A percentile compares a stretch with the other conserved stretches of the same genome.
Conservation (phyloP, 306 rosid species). For the Trichosanthes truncata region DNA sequence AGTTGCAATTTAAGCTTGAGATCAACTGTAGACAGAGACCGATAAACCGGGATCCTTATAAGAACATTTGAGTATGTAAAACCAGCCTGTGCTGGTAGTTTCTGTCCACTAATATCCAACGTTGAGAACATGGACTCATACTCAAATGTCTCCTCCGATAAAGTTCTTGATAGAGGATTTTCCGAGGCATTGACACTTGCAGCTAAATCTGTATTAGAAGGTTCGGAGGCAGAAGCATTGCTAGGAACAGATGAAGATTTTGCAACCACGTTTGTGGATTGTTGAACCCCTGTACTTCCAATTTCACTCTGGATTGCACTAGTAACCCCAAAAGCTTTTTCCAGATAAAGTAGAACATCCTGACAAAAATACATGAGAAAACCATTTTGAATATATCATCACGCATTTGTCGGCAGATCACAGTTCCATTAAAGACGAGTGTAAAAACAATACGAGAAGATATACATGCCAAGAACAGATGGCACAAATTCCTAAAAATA, state of each 20-base stretch:
- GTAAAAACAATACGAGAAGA: neutral
- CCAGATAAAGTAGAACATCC: slow-evolving; percentile 86
- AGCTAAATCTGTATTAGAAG: slow-evolving; percentile 57
- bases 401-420: neutral
- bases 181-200: slow-evolving; percentile 53
- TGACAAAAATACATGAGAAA: slow-evolving; percentile 27
- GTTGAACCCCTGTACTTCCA: slow-evolving; percentile 47
- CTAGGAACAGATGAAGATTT: slow-evolving; percentile 51
- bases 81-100: slow-evolving; percentile 47
- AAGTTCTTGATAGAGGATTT: slow-evolving; percentile 49
- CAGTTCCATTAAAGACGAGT: neutral
- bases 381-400: neutral
- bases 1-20: slow-evolving; percentile 91
- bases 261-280: slow-evolving; percentile 39
- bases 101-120: slow-evolving; percentile 60
- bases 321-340: slow-evolving; percentile 72
- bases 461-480: neutral
- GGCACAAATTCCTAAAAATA: neutral
- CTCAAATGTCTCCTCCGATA: slow-evolving; percentile 75
- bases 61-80: slow-evolving; percentile 48
- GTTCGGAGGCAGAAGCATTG: slow-evolving; percentile 47
- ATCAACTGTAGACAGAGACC: slow-evolving; percentile 55
- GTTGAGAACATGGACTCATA: slow-evolving; percentile 47
- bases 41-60: slow-evolving; percentile 55
- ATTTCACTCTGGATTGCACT: slow-evolving; percentile 53